Percentiles rank a stretch among this genome's conserved stretches.
Conservation (phyloP, 441 rosid genomes). For the Kokia cookei region DNA sequence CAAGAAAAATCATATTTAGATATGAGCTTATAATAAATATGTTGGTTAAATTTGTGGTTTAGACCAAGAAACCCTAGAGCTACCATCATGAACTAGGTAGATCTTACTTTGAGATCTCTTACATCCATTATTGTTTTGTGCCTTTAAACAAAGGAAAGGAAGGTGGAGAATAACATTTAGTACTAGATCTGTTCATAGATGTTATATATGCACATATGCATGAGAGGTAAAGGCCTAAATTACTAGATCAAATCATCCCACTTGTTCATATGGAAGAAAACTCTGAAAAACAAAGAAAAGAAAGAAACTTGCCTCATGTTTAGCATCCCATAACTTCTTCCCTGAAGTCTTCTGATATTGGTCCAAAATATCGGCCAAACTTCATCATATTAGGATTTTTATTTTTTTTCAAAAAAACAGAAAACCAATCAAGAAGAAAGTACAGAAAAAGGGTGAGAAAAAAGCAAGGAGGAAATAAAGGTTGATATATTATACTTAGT, state of each 20-base stretch:
- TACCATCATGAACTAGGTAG: constrained; percentile 1
- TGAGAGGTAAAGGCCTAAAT: background rate
- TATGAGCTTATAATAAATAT: background rate
- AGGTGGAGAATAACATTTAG: constrained; percentile 25
- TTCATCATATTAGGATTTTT: constrained; percentile 10
- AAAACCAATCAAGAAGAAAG: background rate
- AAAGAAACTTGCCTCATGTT: constrained; percentile 67
- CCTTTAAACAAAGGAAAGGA: constrained; percentile 26
- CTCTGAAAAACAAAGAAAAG: constrained; percentile 1
- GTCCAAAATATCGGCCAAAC: constrained; percentile 70
- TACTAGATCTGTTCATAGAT: constrained; percentile 48
- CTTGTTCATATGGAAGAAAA: constrained; percentile 15
- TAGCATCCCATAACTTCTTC: constrained; percentile 84
- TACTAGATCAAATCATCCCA: constrained; percentile 14
- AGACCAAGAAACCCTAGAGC: constrained; percentile 6
- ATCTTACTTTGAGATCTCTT: constrained; percentile 1
- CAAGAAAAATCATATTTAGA: background rate
- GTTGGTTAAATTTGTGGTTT: constrained; percentile 4
- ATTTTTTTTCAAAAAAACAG: background rate
- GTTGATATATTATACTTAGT: constrained; percentile 37
- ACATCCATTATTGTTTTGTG: constrained; percentile 6
- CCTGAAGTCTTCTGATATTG: constrained; percentile 70
- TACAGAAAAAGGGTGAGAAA: background rate
- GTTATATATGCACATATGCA: constrained; percentile 22
- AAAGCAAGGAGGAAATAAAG: background rate